Base-by-base conservation (phyloP, 192 early-diverging fungal genomes). In the Glomus cerebriforme region DNA sequence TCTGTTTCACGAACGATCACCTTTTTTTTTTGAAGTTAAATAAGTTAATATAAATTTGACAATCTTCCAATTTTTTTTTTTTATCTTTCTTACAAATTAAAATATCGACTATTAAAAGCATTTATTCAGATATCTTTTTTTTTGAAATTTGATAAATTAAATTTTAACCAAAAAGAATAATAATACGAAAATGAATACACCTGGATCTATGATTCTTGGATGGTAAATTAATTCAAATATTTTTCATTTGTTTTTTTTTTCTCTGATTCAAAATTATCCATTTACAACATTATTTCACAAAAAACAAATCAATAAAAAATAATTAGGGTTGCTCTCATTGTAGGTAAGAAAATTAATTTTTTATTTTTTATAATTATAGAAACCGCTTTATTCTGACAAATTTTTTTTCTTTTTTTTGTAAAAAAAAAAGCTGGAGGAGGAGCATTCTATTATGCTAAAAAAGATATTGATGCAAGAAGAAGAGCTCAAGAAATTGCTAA, bases 401-500 rank as follows among this genome's bases (percentile, higher is more conserved):
- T 22, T 39, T 43, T 13, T 35, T 7, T 8, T 31, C 24, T 74
- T 34, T 32, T 59, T 75, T 15, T 31, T 65, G 7, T 22, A 13
- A 22, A 35, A 27, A 37, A 67, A 69, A n/a, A 43, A 75, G 77
- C 77, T 37, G 77, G 77, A 17, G 77, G 77, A 19, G 49, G 29
- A 17, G 77, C 77, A 69, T 78, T 49, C 35, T 78, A 78, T 59
- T 69, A 54, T 22, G 77, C 77, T 0, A 78, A 78, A 37, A 78
- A 78, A 59, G 77, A 78, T 24, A 78, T 78, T 49, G 34, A 78
- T 65, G 64, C 77, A 47, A 29, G 77, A 39, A 67, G 77, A 58
- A n/a, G 77, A 26, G 64, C 64, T 27, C 77, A 78, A 78, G 66
- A 67, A 37, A 7, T 59, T 8, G 49, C 45, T 29, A 78, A 47